phyloP scores from a whole-genome alignment of 129 eudicot species.

The Arctium minus region DNA sequence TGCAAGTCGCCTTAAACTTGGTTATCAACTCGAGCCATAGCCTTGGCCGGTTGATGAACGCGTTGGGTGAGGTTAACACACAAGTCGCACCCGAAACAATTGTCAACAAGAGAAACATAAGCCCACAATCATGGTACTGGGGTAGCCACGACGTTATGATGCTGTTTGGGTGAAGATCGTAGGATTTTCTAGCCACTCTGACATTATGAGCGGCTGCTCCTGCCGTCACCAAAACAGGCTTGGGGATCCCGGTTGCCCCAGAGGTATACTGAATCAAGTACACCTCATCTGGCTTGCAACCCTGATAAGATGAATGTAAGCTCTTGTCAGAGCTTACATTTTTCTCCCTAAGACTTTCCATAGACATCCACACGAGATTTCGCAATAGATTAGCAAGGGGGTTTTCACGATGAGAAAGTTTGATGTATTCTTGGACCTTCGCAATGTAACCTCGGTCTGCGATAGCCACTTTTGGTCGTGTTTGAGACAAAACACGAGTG shows the following conservation, averaged over 20 bases:
- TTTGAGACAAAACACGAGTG: slow-evolving; percentile 59
- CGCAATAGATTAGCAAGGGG: slow-evolving; percentile 30
- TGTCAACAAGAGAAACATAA: slow-evolving; percentile 68
- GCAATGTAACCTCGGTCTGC: slow-evolving; percentile 33
- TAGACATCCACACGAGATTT: slow-evolving; percentile 43
- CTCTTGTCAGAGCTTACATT: not conserved
- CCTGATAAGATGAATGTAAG: slow-evolving; percentile 34
- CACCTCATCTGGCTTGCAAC: slow-evolving; percentile 51
- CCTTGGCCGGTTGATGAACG: slow-evolving; percentile 67
- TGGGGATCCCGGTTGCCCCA: slow-evolving; percentile 75
- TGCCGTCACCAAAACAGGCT: slow-evolving; percentile 72
- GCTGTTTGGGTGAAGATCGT: slow-evolving; percentile 65
- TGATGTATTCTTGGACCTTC: slow-evolving; percentile 29
- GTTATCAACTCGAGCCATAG: slow-evolving; percentile 83
- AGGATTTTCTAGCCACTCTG: slow-evolving; percentile 59
- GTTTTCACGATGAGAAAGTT: slow-evolving; percentile 13
- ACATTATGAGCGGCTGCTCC: slow-evolving; percentile 92
- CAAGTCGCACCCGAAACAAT: slow-evolving; percentile 72
- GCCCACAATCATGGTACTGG: slow-evolving; percentile 89
- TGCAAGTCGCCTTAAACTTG: slow-evolving; percentile 63
- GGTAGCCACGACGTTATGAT: slow-evolving; percentile 76
- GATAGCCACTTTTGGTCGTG: slow-evolving; percentile 62
- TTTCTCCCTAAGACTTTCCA: slow-evolving; percentile 29
- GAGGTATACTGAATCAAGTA: slow-evolving; percentile 84
- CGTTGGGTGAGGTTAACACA: slow-evolving; percentile 61